Conservation (phyloP, 176 grass and related monocot species). For the Phoenix dactylifera region DNA sequence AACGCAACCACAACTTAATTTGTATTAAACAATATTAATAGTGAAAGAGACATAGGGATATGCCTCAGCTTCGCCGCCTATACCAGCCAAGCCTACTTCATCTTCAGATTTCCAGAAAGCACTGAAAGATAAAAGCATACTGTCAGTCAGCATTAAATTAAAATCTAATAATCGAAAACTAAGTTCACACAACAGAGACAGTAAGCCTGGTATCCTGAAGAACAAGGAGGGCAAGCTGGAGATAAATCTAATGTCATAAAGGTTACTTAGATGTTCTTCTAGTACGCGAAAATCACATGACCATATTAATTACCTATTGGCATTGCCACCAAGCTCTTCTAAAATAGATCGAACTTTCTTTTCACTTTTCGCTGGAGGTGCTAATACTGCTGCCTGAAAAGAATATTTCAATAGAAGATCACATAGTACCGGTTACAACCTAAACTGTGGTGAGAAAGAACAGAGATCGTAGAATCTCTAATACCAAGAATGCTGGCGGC, state of each 20-base stretch:
- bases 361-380: constrained; percentile 64
- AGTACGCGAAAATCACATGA: no score
- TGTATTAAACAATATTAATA: constrained; percentile 63
- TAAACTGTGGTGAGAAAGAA: background rate
- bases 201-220: no score
- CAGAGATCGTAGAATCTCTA: background rate
- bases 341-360: constrained; percentile 91
- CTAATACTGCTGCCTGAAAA: constrained; percentile 63
- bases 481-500: constrained; percentile 77
- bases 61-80: constrained; percentile 68
- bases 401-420: no score
- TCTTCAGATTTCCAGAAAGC: constrained; percentile 90
- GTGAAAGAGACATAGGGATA: constrained; percentile 96
- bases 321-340: constrained; percentile 53
- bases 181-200: no score
- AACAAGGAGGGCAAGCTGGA: no score
- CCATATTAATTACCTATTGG: constrained; percentile 45
- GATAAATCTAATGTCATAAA: no score
- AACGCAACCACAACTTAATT: no score
- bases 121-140: constrained; percentile 28
- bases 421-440: no score
- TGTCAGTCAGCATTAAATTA: no score
- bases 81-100: constrained; percentile 43
- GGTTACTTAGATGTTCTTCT: no score
- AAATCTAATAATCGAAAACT: no score